These are phyloP conservation scores for Eimeria falciformis DNA, from an alignment of 169 alveolate genomes.

Conservation along the genomic window DNA sequence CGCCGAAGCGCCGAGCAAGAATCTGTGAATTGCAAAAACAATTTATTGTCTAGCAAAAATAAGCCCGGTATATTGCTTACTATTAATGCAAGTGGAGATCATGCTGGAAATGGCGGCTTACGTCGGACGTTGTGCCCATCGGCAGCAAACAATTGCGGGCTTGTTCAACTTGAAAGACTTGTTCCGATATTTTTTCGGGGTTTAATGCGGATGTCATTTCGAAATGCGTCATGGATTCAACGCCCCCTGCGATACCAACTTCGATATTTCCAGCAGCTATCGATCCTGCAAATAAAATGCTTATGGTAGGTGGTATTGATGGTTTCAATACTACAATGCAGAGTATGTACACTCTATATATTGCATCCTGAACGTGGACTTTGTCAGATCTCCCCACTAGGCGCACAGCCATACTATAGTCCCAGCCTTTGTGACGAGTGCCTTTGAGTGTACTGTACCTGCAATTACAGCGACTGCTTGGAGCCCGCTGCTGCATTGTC, in stretches of 20 bases:
- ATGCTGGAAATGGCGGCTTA: not conserved
- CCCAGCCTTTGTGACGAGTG: too few relatives aligned
- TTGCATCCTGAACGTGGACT: too few relatives aligned
- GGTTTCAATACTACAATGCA: too few relatives aligned
- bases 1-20: conserved; percentile 88
- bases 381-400: not conserved
- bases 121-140: conserved; percentile 95
- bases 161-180: conserved; percentile 87
- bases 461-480: conserved; percentile 92
- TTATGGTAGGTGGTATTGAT: too few relatives aligned
- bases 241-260: conserved; percentile 95
- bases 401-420: too few relatives aligned
- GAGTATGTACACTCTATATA: too few relatives aligned
- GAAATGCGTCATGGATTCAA: conserved; percentile 93
- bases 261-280: conserved; percentile 79
- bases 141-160: conserved; percentile 93
- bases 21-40: conserved; percentile 62
- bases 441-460: not conserved
- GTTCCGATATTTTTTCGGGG: conserved; percentile 88
- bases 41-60: not conserved
- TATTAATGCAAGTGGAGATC: not conserved
- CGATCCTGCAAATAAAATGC: not conserved
- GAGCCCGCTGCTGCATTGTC: conserved; percentile 95
- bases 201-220: conserved; percentile 90
- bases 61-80: not conserved